phyloP scores from a whole-genome alignment of 1,139 yeast species.

The Martiniozyma asiatica region DNA sequence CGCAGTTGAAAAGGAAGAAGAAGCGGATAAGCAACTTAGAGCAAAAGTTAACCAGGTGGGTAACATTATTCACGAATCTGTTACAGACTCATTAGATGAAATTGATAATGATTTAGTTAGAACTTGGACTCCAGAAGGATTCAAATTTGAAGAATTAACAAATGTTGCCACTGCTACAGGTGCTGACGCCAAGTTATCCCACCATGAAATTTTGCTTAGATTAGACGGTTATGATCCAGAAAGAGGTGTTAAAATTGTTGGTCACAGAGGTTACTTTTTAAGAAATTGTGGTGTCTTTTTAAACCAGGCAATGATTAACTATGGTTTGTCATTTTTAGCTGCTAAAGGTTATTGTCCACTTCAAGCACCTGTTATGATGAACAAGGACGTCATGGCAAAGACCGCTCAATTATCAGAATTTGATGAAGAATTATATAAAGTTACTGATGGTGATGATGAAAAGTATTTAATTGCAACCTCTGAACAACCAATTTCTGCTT shows the following conservation, averaged over 20 bases:
- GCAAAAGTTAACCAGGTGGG: conserved; percentile 82
- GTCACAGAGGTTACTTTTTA: conserved; percentile 97
- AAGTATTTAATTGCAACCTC: conserved; percentile 97
- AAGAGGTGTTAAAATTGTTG: conserved; percentile 95
- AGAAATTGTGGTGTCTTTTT: conserved; percentile 92
- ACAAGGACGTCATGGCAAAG: conserved; percentile 98
- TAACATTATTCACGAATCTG: conserved; percentile 86
- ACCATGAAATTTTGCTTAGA: conserved; percentile 88
- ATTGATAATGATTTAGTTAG: conserved; percentile 80
- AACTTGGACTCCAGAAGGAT: conserved; percentile 71
- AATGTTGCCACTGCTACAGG: conserved; percentile 63
- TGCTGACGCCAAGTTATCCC: conserved; percentile 72
- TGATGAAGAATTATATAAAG: conserved; percentile 96
- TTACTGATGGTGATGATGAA: conserved; percentile 93
- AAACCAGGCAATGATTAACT: conserved; percentile 95
- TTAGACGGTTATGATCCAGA: conserved; percentile 98
- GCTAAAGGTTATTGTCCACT: conserved; percentile 72
- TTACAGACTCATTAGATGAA: conserved; percentile 79
- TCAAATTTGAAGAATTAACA: conserved; percentile 39
- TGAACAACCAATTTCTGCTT: conserved; percentile 98
- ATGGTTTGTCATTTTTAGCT: conserved; percentile 78
- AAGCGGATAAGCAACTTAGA: conserved; percentile 65
- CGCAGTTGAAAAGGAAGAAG: conserved; percentile 56
- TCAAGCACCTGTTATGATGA: conserved; percentile 99
- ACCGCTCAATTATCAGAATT: conserved; percentile 97